These are phyloP conservation scores for Funneliformis geosporum DNA, from an alignment of 192 early-diverging fungal genomes.

Conservation along the genomic window DNA sequence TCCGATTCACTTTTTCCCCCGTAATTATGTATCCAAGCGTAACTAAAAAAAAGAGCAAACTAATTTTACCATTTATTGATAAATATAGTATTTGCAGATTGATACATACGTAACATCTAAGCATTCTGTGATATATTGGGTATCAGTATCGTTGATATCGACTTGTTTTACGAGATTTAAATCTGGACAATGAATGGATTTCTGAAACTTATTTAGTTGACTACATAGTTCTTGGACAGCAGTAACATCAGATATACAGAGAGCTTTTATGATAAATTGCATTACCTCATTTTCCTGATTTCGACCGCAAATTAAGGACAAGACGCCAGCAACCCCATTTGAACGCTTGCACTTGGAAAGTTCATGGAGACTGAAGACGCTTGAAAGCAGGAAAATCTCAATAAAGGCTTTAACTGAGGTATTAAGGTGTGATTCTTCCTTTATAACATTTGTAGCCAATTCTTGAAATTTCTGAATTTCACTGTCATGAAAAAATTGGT, in stretches of 20 bases:
- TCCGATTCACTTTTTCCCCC: background rate
- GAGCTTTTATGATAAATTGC: too few relatives aligned
- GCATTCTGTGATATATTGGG: slow-evolving; percentile 22
- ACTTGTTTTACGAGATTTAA: too few relatives aligned
- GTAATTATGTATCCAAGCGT: slow-evolving; percentile 14
- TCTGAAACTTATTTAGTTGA: too few relatives aligned
- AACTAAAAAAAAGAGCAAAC: slow-evolving; percentile 17
- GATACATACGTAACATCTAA: slow-evolving; percentile 17
- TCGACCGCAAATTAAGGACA: background rate
- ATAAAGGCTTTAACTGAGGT: background rate
- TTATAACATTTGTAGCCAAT: background rate
- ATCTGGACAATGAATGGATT: too few relatives aligned
- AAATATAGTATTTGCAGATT: slow-evolving; percentile 6
- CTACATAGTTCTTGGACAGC: too few relatives aligned
- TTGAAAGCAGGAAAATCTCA: background rate
- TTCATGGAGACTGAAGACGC: background rate
- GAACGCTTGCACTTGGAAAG: background rate
- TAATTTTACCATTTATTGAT: background rate
- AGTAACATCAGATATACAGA: too few relatives aligned
- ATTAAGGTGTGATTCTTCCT: slow-evolving; percentile 9
- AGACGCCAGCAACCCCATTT: background rate
- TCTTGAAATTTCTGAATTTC: slow-evolving; percentile 5
- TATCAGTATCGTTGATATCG: slow-evolving; percentile 10
- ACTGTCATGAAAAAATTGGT: background rate
- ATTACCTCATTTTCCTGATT: too few relatives aligned